Evolutionary conservation across 768 basidiomycete genomes (phyloP).

Genomic region (Mycena amicta): DNA sequence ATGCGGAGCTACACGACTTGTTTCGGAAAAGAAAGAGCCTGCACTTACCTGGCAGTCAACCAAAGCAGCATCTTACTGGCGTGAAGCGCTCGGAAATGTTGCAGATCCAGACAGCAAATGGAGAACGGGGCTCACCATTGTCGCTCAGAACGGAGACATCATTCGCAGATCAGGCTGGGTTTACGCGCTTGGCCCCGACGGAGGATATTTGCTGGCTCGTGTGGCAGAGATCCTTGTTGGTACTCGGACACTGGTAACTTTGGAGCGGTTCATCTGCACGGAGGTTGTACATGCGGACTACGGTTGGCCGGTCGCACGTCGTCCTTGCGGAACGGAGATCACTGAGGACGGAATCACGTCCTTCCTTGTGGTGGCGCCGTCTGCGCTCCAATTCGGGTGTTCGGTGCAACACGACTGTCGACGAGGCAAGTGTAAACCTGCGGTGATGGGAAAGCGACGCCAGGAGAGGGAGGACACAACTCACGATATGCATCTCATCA

Average conservation of each 20-base stretch:
- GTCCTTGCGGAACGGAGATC: slow-evolving; percentile 4
- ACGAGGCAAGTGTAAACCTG: background rate
- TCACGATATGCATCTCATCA: background rate
- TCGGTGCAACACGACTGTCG: background rate
- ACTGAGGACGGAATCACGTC: background rate
- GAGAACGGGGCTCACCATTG: background rate
- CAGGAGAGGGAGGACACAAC: background rate
- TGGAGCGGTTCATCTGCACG: slow-evolving; percentile 8
- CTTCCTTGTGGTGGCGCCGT: background rate
- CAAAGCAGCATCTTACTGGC: background rate
- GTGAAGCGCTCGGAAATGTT: background rate
- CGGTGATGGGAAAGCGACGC: background rate
- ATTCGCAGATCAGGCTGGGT: background rate
- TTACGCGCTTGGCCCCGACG: background rate
- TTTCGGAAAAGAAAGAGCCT: background rate
- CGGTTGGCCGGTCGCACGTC: slow-evolving; percentile 6
- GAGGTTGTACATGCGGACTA: background rate
- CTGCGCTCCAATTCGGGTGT: background rate
- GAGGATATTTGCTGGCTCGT: background rate
- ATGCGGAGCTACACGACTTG: background rate
- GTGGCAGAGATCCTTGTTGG: background rate
- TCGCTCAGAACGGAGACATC: slow-evolving; percentile 5
- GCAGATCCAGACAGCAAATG: background rate
- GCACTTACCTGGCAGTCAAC: background rate
- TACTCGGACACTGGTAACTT: background rate